Percentiles rank a stretch among this genome's conserved stretches.
Conservation (phyloP, 2,329 filamentous ascomycete species). For the Pseudogymnoascus sp. region DNA sequence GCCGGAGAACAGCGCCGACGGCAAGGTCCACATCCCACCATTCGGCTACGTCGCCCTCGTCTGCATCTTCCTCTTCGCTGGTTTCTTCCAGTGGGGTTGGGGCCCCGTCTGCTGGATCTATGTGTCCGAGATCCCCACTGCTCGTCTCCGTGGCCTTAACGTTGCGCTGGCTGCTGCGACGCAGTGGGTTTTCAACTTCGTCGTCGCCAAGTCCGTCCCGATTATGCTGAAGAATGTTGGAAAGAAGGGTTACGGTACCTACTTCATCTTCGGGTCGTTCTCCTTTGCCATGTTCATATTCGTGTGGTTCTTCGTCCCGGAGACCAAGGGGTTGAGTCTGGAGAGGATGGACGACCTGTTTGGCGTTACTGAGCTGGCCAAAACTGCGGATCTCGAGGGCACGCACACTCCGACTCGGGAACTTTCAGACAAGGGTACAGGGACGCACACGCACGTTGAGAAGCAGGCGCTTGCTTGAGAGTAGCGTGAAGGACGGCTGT, state of each 20-base stretch:
- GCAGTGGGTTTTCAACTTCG: constrained; percentile 67
- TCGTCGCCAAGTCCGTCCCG: constrained; percentile 60
- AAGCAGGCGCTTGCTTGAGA: neutral
- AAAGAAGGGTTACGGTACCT: constrained; percentile 46
- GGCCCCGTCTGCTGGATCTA: constrained; percentile 67
- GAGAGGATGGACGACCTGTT: constrained; percentile 60
- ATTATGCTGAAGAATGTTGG: constrained; percentile 56
- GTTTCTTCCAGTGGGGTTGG: constrained; percentile 64
- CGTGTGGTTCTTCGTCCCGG: constrained; percentile 40
- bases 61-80: constrained; percentile 66
- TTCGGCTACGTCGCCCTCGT: constrained; percentile 65
- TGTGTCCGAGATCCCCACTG: constrained; percentile 62
- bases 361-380: constrained; percentile 46
- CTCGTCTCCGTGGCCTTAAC: constrained; percentile 57
- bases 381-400: constrained; percentile 3
- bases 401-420: neutral
- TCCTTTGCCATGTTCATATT: constrained; percentile 51
- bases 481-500: no score
- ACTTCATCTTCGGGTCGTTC: constrained; percentile 62
- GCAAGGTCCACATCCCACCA: constrained; percentile 41
- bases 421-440: neutral
- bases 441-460: neutral
- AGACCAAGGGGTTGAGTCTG: constrained; percentile 59
- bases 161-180: constrained; percentile 61
- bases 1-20: constrained; percentile 40